Percentiles rank a stretch among this genome's conserved stretches.
Evolutionary conservation across 176 grass and related monocot genomes (phyloP).

Genomic region (Panicum miliaceum): DNA sequence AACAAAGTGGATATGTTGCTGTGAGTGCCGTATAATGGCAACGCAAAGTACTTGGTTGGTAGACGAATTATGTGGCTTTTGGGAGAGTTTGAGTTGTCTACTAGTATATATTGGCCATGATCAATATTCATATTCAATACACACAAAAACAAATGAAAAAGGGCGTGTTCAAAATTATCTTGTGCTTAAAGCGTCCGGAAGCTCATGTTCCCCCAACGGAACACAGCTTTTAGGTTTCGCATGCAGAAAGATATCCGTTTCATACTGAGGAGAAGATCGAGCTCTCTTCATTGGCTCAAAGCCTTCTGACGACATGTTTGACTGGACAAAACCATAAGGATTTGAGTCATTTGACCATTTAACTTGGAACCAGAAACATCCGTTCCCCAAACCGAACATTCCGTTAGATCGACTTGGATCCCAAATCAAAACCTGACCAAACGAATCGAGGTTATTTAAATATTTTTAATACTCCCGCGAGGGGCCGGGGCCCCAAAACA

Average conservation of each 20-base stretch:
- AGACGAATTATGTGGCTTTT: conserved; percentile 23
- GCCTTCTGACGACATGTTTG: not conserved
- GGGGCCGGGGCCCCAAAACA: conserved; percentile 38
- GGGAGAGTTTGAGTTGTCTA: conserved; percentile 31
- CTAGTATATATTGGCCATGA: conserved; percentile 24
- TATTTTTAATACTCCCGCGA: not conserved
- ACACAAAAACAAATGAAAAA: not conserved
- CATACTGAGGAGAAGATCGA: not conserved
- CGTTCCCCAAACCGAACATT: not conserved
- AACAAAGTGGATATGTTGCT: conserved; percentile 23
- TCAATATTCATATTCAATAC: too few species aligned
- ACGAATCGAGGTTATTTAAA: not conserved
- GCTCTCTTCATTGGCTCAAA: not conserved
- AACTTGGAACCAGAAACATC: too few species aligned
- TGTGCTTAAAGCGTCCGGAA: conserved; percentile 21
- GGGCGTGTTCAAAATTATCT: not conserved
- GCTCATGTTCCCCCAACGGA: not conserved
- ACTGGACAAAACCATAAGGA: not conserved
- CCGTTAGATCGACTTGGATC: not conserved
- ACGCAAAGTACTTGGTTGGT: conserved; percentile 48
- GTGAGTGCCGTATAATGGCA: conserved; percentile 48
- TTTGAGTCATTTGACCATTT: not conserved
- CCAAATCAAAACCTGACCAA: not conserved
- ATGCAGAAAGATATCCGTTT: not conserved
- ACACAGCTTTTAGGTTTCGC: not conserved